Evolutionary conservation across 2,329 filamentous ascomycete genomes (phyloP).

Genomic region (Fusarium liriodendri): DNA sequence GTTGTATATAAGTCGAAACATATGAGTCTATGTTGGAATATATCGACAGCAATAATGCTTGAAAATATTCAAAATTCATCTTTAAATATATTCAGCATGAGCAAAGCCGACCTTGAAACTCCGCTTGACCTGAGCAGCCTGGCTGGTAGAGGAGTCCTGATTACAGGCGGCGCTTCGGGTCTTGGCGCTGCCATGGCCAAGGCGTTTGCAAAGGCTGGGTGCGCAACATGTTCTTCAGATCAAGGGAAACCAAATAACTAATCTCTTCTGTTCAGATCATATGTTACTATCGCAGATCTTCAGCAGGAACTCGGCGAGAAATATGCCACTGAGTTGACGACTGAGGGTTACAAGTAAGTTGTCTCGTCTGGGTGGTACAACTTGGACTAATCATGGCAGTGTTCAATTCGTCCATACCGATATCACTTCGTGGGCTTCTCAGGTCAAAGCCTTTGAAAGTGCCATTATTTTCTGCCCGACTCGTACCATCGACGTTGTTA

Average conservation of each 20-base stretch:
- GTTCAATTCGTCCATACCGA: background rate
- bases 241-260: background rate
- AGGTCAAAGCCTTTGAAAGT: background rate
- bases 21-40: background rate
- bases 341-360: background rate
- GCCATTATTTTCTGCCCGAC: background rate
- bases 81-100: background rate
- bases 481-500: background rate
- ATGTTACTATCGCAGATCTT: background rate
- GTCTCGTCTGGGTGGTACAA: background rate
- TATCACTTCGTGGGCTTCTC: background rate
- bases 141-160: background rate
- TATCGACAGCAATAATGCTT: background rate
- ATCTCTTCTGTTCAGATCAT: background rate
- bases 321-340: background rate
- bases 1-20: background rate
- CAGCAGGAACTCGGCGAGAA: background rate
- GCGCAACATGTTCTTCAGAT: background rate
- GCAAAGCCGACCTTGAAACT: background rate
- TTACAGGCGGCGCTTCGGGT: background rate
- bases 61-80: background rate
- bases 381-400: background rate
- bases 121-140: background rate
- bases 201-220: background rate
- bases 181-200: background rate